Evolutionary conservation across 148 eudicot genomes (phyloP).

Genomic region (Camellia sinensis): DNA sequence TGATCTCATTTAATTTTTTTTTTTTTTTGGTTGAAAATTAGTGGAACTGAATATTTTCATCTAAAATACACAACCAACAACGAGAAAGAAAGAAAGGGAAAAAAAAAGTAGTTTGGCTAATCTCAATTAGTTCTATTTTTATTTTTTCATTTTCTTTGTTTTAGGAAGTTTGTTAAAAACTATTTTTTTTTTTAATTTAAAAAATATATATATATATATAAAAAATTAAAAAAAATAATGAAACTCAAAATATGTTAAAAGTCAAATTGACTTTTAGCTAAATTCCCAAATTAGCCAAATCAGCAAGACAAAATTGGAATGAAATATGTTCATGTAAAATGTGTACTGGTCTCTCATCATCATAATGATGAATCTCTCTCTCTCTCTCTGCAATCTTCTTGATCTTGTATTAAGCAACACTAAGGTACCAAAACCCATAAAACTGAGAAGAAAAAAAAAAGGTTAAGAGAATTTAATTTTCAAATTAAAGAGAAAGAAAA

Average conservation of each 20-base stretch:
- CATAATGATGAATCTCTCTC: background rate
- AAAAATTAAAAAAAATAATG: too few relatives aligned
- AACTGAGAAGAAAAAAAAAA: slow-evolving; percentile 8
- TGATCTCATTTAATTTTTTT: too few relatives aligned
- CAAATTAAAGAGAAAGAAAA: background rate
- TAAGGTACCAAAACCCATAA: background rate
- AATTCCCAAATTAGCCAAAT: background rate
- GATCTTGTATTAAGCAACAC: background rate
- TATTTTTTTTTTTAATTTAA: too few relatives aligned
- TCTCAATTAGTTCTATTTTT: background rate
- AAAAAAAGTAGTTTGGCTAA: too few relatives aligned
- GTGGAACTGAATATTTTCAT: background rate
- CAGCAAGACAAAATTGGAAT: slow-evolving; percentile 21
- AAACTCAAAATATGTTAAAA: too few relatives aligned
- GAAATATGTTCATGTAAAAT: slow-evolving; percentile 13
- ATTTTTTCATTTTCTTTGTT: background rate
- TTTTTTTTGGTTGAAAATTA: too few relatives aligned
- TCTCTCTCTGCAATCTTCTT: slow-evolving; percentile 9
- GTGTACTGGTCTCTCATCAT: slow-evolving; percentile 14
- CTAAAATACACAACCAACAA: background rate
- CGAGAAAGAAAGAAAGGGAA: background rate
- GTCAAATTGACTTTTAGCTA: too few relatives aligned
- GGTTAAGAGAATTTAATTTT: slow-evolving; percentile 4
- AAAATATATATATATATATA: too few relatives aligned
- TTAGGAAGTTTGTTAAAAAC: too few relatives aligned